Base-by-base conservation (phyloP, 345 rosid species). In the Eutrema yunnanense region DNA sequence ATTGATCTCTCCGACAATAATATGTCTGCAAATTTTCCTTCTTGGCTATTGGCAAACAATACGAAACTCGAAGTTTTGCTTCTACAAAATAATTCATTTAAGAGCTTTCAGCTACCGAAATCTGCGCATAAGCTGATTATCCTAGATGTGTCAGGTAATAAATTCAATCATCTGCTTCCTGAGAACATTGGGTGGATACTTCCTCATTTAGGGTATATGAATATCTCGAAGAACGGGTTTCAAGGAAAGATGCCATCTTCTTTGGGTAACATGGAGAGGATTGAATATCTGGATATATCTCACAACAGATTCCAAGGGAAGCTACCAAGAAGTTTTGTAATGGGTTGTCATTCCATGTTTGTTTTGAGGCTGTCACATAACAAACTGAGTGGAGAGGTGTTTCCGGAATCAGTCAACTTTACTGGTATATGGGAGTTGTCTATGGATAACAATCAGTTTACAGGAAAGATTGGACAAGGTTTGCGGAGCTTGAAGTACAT, bases 1-100 rank as follows among this genome's bases (percentile, higher is more conserved):
- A 26, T 76, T 54, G 79, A 76, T 60, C 71, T 63, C 6, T 76
- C 79, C 0, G 0, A 47, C 33, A 76, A 69, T n/a, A 76, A 44
- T 0, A 69, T 76, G 0, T 22, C 14, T 9, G 75, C 60, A 63
- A 8, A 0, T 0, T 63, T 76, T 16, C 79, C 75, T 3, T 0
- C 65, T 16, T 76, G 75, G 79, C 6, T 76, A 4, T 9, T 63
- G 29, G 51, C 8, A 6, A 62, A 69, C 62, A 69, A 76, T 44
- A 61, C 37, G 0, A 16, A 33, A 22, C 69, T 76, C 9, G 1
- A 5, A 29, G 46, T 6, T 44, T 64, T 76, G 52, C n/a, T 16
- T 13, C 9, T 73, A 3, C 19, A 30, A 1, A 61, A 61, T 1
- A 73, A 78, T 8, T 30, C 9, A 0, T 8, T 78, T 2, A 50